phyloP scores from a whole-genome alignment of 1,284 basidiomycete species.

The Austroboletus olivaceoglutinosus region DNA sequence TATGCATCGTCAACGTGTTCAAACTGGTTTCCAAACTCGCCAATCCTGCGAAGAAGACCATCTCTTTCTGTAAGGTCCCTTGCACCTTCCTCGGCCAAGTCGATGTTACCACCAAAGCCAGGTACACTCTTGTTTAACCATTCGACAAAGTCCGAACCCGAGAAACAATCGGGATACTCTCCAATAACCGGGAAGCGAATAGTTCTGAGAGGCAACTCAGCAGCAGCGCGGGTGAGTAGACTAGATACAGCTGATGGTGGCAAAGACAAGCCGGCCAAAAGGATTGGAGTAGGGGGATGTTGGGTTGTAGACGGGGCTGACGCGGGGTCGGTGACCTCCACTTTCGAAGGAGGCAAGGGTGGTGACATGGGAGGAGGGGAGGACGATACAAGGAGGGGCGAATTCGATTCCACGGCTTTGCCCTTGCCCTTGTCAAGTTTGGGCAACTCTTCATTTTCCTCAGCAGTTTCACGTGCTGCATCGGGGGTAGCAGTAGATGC shows the following conservation, averaged over 20 bases:
- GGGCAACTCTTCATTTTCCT: slow-evolving; percentile 41
- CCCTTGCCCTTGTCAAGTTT: slow-evolving; percentile 80
- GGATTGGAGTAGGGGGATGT: slow-evolving; percentile 50
- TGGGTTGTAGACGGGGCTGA: slow-evolving; percentile 35
- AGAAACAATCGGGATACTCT: slow-evolving; percentile 83
- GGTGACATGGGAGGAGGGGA: slow-evolving; percentile 69
- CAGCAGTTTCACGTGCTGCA: slow-evolving; percentile 16
- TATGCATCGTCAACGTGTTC: slow-evolving; percentile 72
- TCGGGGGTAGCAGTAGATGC: slow-evolving; percentile 13
- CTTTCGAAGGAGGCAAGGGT: slow-evolving; percentile 46
- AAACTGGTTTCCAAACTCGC: slow-evolving; percentile 78
- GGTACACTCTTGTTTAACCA: slow-evolving; percentile 73
- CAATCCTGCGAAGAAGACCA: slow-evolving; percentile 71
- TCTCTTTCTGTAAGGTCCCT: slow-evolving; percentile 73
- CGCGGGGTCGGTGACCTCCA: slow-evolving; percentile 15
- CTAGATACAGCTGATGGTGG: slow-evolving; percentile 62
- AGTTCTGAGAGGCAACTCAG: slow-evolving; percentile 60
- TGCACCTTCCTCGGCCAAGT: slow-evolving; percentile 78
- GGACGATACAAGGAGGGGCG: slow-evolving; percentile 37
- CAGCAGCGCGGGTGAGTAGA: slow-evolving; percentile 63
- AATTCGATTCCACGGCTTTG: slow-evolving; percentile 50
- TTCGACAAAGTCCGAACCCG: slow-evolving; percentile 74
- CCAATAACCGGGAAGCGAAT: slow-evolving; percentile 82
- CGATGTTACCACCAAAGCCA: slow-evolving; percentile 68
- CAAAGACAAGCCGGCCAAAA: slow-evolving; percentile 73